Conservation (phyloP, 208 protist genomes). For the Leishmania martiniquensis region DNA sequence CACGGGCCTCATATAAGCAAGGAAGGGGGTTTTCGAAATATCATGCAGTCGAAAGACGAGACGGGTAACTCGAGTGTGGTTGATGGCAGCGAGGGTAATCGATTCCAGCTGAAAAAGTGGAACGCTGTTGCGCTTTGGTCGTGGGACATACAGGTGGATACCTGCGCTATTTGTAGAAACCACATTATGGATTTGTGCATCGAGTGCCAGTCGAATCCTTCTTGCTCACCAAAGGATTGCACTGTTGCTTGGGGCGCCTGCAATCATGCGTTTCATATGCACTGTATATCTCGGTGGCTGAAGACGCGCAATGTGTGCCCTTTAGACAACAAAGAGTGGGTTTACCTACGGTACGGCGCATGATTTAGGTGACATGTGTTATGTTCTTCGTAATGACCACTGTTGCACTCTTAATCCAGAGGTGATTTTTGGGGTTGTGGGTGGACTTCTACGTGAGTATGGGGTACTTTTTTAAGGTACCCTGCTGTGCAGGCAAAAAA, state of each 20-base stretch:
- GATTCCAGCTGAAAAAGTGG: conserved; percentile 96
- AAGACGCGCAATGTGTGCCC: conserved; percentile 98
- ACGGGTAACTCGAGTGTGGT: conserved; percentile 1
- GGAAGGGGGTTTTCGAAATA: background rate
- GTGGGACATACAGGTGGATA: conserved; percentile 98
- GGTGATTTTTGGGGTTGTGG: background rate
- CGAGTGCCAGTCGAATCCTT: conserved; percentile 97
- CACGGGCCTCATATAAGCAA: background rate
- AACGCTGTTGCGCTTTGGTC: conserved; percentile 98
- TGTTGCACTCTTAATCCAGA: too few relatives aligned
- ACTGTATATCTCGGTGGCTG: conserved; percentile 99
- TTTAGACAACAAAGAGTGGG: conserved; percentile 97
- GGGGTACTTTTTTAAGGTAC: background rate
- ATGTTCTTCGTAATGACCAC: background rate
- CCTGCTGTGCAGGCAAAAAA: background rate
- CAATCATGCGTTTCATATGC: conserved; percentile 99
- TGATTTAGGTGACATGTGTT: conserved; percentile 25
- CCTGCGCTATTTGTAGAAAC: conserved; percentile 98
- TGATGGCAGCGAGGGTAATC: conserved; percentile 33
- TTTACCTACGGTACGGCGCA: conserved; percentile 97
- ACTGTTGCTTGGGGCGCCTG: conserved; percentile 98
- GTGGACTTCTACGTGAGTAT: background rate
- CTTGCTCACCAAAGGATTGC: conserved; percentile 93
- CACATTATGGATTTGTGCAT: conserved; percentile 99
- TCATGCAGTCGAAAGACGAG: conserved; percentile 29